Conservation (phyloP, 208 protist species). For the Acanthamoeba lugdunensis region DNA sequence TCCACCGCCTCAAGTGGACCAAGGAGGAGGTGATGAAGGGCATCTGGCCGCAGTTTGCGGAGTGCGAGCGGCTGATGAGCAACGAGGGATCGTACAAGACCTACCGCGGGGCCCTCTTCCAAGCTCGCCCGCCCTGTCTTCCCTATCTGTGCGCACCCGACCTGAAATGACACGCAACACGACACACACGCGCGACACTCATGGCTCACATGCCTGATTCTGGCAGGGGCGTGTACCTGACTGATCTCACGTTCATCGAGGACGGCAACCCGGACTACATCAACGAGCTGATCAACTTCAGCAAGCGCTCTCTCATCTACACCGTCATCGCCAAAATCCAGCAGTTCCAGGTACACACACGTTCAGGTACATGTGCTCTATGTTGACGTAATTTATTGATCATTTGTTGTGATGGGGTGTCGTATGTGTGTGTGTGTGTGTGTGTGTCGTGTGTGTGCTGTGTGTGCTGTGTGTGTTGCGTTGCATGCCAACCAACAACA, state of each 20-base stretch:
- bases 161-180: neutral
- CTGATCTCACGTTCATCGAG: conserved; percentile 86
- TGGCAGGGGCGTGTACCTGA: conserved; percentile 82
- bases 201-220: neutral
- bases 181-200: neutral
- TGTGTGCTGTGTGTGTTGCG: neutral
- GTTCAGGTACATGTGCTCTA: too few relatives aligned
- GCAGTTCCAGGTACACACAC: conserved; percentile 74
- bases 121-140: conserved; percentile 70
- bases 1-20: conserved; percentile 75
- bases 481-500: neutral
- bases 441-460: too few relatives aligned
- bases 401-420: too few relatives aligned
- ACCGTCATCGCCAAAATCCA: conserved; percentile 81
- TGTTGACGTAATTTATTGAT: too few relatives aligned
- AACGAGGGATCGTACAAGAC: conserved; percentile 36
- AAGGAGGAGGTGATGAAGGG: conserved; percentile 62
- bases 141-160: conserved; percentile 68
- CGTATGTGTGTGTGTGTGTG: too few relatives aligned
- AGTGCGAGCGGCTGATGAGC: conserved; percentile 72
- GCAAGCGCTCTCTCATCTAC: conserved; percentile 80
- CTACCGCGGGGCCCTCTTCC: conserved; percentile 5
- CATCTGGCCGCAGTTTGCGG: conserved; percentile 32
- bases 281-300: conserved; percentile 84
- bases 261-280: conserved; percentile 85